Evolutionary conservation across 1,284 basidiomycete species (phyloP), one percentile per base, ranked within the genome.

Genomic region (Rhizopogon parksii): DNA sequence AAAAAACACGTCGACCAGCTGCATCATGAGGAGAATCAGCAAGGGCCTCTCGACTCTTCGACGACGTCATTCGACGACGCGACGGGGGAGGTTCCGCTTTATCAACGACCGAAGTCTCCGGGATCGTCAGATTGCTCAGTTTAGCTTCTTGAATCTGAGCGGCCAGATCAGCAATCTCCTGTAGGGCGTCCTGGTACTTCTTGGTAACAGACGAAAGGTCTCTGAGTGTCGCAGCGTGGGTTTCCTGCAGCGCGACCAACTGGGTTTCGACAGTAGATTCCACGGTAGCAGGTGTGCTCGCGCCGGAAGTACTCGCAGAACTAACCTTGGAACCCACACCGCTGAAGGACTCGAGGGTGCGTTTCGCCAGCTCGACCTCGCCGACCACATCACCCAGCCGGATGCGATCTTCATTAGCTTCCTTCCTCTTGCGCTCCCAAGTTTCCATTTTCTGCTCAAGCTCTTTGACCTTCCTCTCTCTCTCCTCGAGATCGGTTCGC

Each of bases 171-270:
- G 87, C 87, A 55, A 96, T 92, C 66, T 94, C 89, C 52, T 80
- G 79, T 25, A 95, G 76, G n/a, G 93, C 88, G 57, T 95, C 88
- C 35, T 85, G 83, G 65, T 95, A 95, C 65, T 92, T 93, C 37
- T 71, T 69, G 4, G 87, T 85, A 35, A 95, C 78, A 2, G 80
- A 74, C 7, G 90, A 83, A 25, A 95, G 77, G 62, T 94, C 88
- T 2, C 81, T 75, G 8, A 94, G 77, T 0, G 91, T 91, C 17
- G 83, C 82, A 39, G 84, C 78, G 59, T 91, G 83, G 1, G 85
- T 88, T 60, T 85, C 79, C 60, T 87, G 86, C 19, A 93, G 75
- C 14, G 77, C 72, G 17, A 81, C 62, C 19, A 88, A 70, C 63
- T 88, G 85, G 38, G 68, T 69, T 60, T 82, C 75, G n/a, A 77